Evolutionary conservation across 768 basidiomycete species (phyloP).

Genomic region (Amanita pallidorosea): DNA sequence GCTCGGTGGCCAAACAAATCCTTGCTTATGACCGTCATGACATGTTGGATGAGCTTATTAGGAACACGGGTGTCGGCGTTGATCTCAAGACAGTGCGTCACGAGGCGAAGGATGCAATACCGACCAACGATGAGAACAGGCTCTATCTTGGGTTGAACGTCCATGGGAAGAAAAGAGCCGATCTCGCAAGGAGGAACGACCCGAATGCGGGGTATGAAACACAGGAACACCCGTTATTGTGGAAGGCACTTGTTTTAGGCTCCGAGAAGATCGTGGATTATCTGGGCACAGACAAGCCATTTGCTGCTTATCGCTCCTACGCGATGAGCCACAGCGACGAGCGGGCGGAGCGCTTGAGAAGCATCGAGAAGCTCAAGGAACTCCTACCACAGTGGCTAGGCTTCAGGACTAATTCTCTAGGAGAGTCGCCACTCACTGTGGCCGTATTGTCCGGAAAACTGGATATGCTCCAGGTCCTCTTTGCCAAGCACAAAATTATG

Average conservation of each 20-base stretch:
- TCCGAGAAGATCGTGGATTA: constrained; percentile 33
- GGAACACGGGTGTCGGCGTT: constrained; percentile 35
- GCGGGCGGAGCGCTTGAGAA: constrained; percentile 30
- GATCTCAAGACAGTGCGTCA: constrained; percentile 19
- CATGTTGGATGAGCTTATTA: constrained; percentile 48
- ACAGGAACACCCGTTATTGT: constrained; percentile 22
- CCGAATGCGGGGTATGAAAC: constrained; percentile 23
- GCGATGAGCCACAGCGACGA: constrained; percentile 29
- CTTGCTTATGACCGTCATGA: constrained; percentile 31
- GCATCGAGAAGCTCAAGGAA: constrained; percentile 25
- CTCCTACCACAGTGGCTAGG: constrained; percentile 40
- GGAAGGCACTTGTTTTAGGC: constrained; percentile 27
- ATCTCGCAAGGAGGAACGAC: constrained; percentile 40
- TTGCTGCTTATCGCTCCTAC: constrained; percentile 42
- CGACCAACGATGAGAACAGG: constrained; percentile 26
- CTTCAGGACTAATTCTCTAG: constrained; percentile 32
- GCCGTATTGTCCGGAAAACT: constrained; percentile 27
- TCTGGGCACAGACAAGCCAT: constrained; percentile 31
- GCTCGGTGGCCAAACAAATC: constrained; percentile 16
- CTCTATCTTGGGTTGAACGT: constrained; percentile 51
- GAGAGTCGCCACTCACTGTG: constrained; percentile 42
- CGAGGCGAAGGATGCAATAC: constrained; percentile 15
- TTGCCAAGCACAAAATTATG: constrained; percentile 28
- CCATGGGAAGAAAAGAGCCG: constrained; percentile 51
- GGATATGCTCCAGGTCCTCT: constrained; percentile 33